Evolutionary conservation across 192 early-diverging fungal genomes (phyloP), one percentile per base, ranked within the genome.

Genomic region (Thoreauomyces humboldtii): DNA sequence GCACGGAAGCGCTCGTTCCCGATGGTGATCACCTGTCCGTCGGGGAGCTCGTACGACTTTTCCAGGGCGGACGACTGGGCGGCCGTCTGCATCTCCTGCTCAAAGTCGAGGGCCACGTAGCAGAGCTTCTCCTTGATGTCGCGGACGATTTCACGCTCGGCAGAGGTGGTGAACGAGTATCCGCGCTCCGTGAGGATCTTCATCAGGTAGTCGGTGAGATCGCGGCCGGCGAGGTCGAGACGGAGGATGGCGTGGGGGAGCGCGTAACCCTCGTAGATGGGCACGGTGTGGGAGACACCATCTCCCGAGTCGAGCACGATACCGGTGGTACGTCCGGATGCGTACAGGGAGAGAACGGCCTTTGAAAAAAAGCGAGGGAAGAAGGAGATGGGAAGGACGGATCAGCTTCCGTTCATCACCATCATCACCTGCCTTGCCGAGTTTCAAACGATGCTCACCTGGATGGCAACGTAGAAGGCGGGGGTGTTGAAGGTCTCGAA

Each of bases 51-150:
- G 84, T 95, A 97, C 48, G 89, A 90, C 89, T 97, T 96, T 77
- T 96, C 94, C 38, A 98, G 84, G 61, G 93, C 85, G 51, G 92
- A 92, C 28, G 93, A 95, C 58, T 87, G 88, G 70, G 85, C 86
- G 50, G 93, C 92, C 61, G 94, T 98, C 76, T 93, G 86, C 87
- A 96, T 90, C 79, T 99, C 97, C 83, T 94, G 90, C 69, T 95
- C 94, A 79, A 91, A 95, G 83, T 99, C 94, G 41, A 96, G 84
- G 58, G 94, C 94, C 71, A 96, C 94, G 76, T 98, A 97, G 84
- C 93, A 92, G 68, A 96, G 88, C 89, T 96, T 97, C 81, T 98
- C 96, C 88, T 99, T 99, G 83, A 99, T 96, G 73, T 98, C 93
- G 79, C 95, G 93, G 69, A 96, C 94, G 68, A 96, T 95, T 89